phyloP scores from a whole-genome alignment of 108 stramenopile genomes.

The Mayamaea pseudoterrestris region DNA sequence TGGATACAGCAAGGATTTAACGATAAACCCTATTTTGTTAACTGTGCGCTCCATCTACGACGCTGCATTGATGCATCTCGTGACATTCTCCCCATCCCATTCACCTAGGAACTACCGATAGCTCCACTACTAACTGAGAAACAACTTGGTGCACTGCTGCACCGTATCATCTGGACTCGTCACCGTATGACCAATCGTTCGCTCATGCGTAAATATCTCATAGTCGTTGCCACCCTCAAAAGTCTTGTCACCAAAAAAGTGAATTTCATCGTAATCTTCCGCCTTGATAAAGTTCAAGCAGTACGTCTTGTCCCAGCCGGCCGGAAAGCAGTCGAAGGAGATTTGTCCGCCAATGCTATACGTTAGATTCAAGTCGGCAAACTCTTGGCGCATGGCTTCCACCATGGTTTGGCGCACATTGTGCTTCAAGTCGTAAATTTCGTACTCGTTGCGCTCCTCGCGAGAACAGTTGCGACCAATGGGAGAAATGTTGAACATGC shows the following conservation, averaged over 20 bases:
- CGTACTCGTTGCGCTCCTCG: constrained; percentile 96
- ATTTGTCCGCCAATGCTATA: constrained; percentile 98
- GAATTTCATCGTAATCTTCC: constrained; percentile 93
- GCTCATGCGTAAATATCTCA: constrained; percentile 89
- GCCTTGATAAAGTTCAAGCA: constrained; percentile 76
- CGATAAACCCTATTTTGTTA: too few relatives aligned
- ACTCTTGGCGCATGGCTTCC: constrained; percentile 84
- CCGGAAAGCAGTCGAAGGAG: constrained; percentile 96
- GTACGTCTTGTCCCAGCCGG: constrained; percentile 99
- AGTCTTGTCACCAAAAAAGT: constrained; percentile 99
- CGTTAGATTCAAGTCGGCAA: constrained; percentile 83
- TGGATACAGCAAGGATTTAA: too few relatives aligned
- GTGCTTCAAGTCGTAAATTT: constrained; percentile 84
- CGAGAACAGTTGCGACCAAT: constrained; percentile 97
- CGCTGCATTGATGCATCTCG: too few relatives aligned
- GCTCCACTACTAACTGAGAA: too few relatives aligned
- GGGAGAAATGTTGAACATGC: constrained; percentile 99
- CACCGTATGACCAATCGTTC: constrained; percentile 95
- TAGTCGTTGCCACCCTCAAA: constrained; percentile 98
- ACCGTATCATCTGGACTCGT: constrained; percentile 93
- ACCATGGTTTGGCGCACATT: constrained; percentile 88
- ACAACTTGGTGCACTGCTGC: constrained; percentile 83
- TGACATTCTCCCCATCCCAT: too few relatives aligned
- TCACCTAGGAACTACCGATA: too few relatives aligned
- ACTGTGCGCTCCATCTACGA: too few relatives aligned